A percentile compares a stretch with the other conserved stretches of the same genome.
phyloP scores from a whole-genome alignment of 305 asterid species.

The Rubia tinctorum region DNA sequence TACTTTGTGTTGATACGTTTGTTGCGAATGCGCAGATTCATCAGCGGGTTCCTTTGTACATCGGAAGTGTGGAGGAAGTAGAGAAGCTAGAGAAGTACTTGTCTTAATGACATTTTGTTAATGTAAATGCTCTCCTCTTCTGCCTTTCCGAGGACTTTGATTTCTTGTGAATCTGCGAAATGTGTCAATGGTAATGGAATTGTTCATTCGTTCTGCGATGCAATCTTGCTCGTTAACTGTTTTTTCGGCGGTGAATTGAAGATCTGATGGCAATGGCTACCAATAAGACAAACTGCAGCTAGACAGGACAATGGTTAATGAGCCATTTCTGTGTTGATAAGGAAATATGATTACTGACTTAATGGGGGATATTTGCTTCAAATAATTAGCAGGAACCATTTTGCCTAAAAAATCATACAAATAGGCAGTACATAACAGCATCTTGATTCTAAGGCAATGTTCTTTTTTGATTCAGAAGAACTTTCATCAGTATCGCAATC shows the following conservation, averaged over 20 bases:
- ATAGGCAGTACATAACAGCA: neutral
- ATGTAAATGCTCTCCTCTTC: conserved; percentile 6
- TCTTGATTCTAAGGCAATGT: neutral
- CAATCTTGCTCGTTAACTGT: neutral
- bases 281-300: neutral
- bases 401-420: neutral
- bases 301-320: neutral
- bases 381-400: neutral
- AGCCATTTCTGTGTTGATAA: neutral
- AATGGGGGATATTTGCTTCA: no score
- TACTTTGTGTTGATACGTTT: neutral
- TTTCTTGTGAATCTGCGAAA: conserved; percentile 1
- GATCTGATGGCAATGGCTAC: no score
- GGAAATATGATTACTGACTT: neutral
- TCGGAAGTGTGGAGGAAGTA: conserved; percentile 85
- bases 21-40: conserved; percentile 43
- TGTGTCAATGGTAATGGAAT: neutral
- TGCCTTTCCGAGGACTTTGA: neutral
- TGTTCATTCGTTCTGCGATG: neutral
- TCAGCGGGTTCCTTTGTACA: conserved; percentile 81
- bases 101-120: conserved; percentile 33
- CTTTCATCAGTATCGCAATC: no score
- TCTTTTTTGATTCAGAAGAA: no score
- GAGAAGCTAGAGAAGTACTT: conserved; percentile 85
- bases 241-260: neutral